Conservation (phyloP, 1,284 basidiomycete species). For the Papiliotrema terrestris region DNA sequence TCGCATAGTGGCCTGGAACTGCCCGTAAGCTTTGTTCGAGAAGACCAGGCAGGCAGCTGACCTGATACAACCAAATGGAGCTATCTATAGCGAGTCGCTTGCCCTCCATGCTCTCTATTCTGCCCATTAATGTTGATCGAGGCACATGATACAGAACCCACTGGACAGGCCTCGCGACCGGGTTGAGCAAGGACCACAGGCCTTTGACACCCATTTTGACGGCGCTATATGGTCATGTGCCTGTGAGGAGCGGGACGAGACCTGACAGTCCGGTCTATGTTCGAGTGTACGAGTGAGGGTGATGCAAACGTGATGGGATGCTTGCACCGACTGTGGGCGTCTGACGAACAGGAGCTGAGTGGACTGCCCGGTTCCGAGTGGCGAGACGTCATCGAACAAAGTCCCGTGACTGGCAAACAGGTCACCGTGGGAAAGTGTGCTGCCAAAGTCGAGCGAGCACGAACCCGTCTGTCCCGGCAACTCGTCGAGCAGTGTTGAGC, state of each 20-base stretch:
- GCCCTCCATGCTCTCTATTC: slow-evolving; percentile 85
- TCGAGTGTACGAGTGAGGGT: too few species aligned
- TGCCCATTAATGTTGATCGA: slow-evolving; percentile 37
- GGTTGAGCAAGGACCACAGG: slow-evolving; percentile 84
- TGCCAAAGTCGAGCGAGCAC: neutral
- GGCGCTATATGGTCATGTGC: neutral
- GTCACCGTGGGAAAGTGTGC: slow-evolving; percentile 3
- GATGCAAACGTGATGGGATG: too few species aligned
- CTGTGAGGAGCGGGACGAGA: neutral
- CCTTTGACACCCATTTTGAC: slow-evolving; percentile 86
- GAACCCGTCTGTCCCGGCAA: too few species aligned
- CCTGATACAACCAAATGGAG: slow-evolving; percentile 92
- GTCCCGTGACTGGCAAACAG: neutral
- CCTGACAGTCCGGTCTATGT: neutral
- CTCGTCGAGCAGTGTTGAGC: too few species aligned
- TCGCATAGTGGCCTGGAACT: slow-evolving; percentile 98
- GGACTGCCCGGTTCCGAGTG: neutral
- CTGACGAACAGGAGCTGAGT: neutral
- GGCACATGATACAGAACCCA: slow-evolving; percentile 45
- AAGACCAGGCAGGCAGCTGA: slow-evolving; percentile 10
- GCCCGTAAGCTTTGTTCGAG: neutral
- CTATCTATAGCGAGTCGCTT: slow-evolving; percentile 94
- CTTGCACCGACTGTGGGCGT: too few species aligned
- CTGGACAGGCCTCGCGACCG: slow-evolving; percentile 85
- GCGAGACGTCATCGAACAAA: neutral